phyloP scores from a whole-genome alignment of 257 asterid species.

The Solanum raphanifolium region DNA sequence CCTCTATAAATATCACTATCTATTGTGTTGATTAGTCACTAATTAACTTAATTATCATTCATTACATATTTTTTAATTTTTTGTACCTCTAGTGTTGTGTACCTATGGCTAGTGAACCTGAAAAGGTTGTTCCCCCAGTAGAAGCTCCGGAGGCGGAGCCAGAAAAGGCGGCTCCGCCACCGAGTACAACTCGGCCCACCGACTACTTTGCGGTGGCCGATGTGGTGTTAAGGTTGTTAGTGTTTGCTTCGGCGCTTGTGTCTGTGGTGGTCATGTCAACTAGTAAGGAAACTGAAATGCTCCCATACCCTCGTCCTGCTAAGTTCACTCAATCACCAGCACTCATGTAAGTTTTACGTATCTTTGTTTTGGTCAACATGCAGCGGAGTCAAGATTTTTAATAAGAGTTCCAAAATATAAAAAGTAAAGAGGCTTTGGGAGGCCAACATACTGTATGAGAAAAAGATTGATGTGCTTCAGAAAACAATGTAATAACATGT shows the following conservation, averaged over 20 bases:
- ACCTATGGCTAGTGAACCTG: neutral
- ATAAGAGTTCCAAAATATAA: no score
- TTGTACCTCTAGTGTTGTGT: neutral
- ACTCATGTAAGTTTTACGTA: conserved; percentile 45
- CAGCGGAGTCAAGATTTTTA: neutral
- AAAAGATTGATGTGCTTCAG: no score
- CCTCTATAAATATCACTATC: neutral
- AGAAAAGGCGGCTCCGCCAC: conserved; percentile 7
- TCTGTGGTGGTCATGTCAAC: conserved; percentile 58
- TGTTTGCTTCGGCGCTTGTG: conserved; percentile 44
- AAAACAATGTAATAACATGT: no score
- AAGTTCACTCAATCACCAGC: conserved; percentile 70
- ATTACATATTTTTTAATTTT: neutral
- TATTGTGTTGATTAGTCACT: neutral
- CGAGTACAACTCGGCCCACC: neutral
- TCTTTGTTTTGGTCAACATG: no score
- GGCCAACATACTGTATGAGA: no score
- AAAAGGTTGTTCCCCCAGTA: conserved; percentile 1
- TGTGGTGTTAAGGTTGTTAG: conserved; percentile 47
- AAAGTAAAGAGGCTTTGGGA: no score
- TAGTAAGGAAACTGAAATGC: conserved; percentile 33
- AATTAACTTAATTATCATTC: neutral
- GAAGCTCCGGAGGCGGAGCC: conserved; percentile 1
- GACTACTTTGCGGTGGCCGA: conserved; percentile 21
- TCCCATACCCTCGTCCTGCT: conserved; percentile 24